Base-by-base conservation (phyloP, 225 moss, liverwort and hornwort species). In the Marchantia polymorpha region DNA sequence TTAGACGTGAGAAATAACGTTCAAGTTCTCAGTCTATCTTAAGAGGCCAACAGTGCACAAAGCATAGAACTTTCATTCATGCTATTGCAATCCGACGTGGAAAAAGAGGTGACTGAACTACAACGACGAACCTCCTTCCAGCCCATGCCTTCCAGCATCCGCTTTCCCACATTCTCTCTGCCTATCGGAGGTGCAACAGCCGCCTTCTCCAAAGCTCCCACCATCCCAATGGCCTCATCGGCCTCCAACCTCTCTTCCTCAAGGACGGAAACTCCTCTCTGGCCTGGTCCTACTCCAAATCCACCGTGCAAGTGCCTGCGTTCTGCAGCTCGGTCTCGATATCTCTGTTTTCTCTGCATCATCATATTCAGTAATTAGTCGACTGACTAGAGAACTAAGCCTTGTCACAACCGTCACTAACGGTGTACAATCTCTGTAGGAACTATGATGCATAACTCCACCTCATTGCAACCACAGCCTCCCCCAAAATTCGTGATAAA, bases 91-190 rank as follows among this genome's bases (percentile, higher is more conserved):
- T 58, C 20, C 17, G 17, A 23, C 8, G 8, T 61, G n/a, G n/a
- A 61, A 61, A 5, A 61, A 3, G 9, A n/a, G n/a, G 23, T 23
- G 61, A 61, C 10, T 29, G 73, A 52, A 39, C 26, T 15, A 23
- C 29, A 15, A 14, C 2, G 19, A 73, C 90, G 83, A 31, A 96
- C 96, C 94, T 97, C 97, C 84, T 93, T 93, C 97, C 97, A 97
- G 25, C 97, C 97, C 97, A 97, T 97, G 87, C 93, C 92, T 86
- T 92, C 90, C 72, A 97, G 85, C 94, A 97, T 97, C 76, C 90
- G 91, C 78, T 93, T 95, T 52, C 97, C 97, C 26, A 94, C 87
- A 72, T 99, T 99, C 56, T 99, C 90, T 60, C 85, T 88, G 69
- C 97, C 97, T 73, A 99, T 78, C 50, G 89, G 90, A 22, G 90